These are phyloP conservation scores for Termitomyces titanicus DNA, from an alignment of 768 basidiomycete species.

Conservation along the genomic window DNA sequence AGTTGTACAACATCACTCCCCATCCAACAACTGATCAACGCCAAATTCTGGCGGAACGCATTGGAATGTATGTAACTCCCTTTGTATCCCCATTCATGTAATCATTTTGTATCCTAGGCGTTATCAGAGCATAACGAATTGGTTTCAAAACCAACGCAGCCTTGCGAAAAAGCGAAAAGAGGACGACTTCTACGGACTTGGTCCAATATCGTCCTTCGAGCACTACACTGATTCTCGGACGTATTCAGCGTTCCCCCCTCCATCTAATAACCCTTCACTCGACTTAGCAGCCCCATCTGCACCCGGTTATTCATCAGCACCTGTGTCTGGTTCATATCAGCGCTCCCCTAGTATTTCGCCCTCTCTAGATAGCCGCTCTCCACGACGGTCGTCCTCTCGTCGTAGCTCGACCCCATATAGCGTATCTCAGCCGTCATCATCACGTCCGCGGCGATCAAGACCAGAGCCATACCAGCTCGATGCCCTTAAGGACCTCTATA, in stretches of 20 bases:
- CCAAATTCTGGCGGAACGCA: constrained; percentile 58
- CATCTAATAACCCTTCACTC: constrained; percentile 43
- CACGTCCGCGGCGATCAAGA: constrained; percentile 67
- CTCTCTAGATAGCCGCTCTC: constrained; percentile 34
- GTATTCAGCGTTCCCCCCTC: constrained; percentile 48
- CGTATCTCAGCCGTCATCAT: constrained; percentile 30
- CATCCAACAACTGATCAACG: constrained; percentile 70
- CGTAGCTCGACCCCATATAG: constrained; percentile 45
- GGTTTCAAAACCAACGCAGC: constrained; percentile 86
- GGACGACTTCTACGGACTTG: constrained; percentile 38
- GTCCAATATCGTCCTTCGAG: constrained; percentile 26
- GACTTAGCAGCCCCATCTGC: constrained; percentile 25
- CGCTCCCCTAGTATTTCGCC: constrained; percentile 38
- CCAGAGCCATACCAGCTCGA: constrained; percentile 78
- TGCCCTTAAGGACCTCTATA: constrained; percentile 67
- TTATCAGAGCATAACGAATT: constrained; percentile 77
- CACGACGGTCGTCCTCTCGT: constrained; percentile 34
- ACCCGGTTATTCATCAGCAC: constrained; percentile 28
- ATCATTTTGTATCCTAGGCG: constrained; percentile 44
- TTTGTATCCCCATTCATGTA: constrained; percentile 24
- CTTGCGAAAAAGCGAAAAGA: constrained; percentile 70
- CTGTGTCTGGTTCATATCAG: constrained; percentile 22
- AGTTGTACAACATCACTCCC: constrained; percentile 57
- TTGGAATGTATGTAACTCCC: constrained; percentile 63
- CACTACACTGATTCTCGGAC: constrained; percentile 33